Evolutionary conservation across 2,329 filamentous ascomycete genomes (phyloP).

Genomic region (Epichloe sp.): DNA sequence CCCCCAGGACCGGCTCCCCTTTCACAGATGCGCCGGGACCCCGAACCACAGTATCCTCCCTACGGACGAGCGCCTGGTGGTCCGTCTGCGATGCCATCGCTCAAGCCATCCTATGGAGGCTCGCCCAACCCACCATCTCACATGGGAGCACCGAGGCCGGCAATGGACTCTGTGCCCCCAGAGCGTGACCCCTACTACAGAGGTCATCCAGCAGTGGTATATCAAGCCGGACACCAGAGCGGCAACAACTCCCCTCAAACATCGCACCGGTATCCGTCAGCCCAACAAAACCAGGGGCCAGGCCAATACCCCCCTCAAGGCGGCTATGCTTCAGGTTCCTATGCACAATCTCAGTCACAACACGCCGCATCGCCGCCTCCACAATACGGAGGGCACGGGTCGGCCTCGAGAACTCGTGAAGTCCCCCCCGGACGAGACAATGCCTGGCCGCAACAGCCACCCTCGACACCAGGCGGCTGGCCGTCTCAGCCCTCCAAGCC

Average conservation of each 20-base stretch:
- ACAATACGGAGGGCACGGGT: constrained; percentile 31
- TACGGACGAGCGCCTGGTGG: constrained; percentile 26
- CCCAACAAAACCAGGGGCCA: constrained; percentile 21
- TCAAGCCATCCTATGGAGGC: constrained; percentile 39
- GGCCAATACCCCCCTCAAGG: constrained; percentile 29
- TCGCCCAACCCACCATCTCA: constrained; percentile 36
- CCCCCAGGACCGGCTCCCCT: constrained; percentile 24
- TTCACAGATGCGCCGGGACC: constrained; percentile 34
- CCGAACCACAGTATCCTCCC: constrained; percentile 33
- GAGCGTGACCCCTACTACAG: constrained; percentile 36
- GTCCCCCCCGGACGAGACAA: constrained; percentile 21
- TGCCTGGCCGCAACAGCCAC: constrained; percentile 18
- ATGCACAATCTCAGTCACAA: constrained; percentile 23
- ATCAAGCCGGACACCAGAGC: constrained; percentile 21
- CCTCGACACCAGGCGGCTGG: constrained; percentile 14
- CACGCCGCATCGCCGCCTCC: constrained; percentile 28
- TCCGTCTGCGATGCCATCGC: constrained; percentile 37
- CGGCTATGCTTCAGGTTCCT: constrained; percentile 28
- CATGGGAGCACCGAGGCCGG: constrained; percentile 29
- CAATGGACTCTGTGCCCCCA: constrained; percentile 24
- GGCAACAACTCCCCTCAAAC: constrained; percentile 34
- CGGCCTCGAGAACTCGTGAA: constrained; percentile 31
- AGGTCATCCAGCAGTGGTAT: constrained; percentile 25
- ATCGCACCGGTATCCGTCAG: constrained; percentile 31
- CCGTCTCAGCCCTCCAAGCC: constrained; percentile 19